Evolutionary conservation across 352 stramenopile genomes (phyloP).

Genomic region (Phytophthora constricta): DNA sequence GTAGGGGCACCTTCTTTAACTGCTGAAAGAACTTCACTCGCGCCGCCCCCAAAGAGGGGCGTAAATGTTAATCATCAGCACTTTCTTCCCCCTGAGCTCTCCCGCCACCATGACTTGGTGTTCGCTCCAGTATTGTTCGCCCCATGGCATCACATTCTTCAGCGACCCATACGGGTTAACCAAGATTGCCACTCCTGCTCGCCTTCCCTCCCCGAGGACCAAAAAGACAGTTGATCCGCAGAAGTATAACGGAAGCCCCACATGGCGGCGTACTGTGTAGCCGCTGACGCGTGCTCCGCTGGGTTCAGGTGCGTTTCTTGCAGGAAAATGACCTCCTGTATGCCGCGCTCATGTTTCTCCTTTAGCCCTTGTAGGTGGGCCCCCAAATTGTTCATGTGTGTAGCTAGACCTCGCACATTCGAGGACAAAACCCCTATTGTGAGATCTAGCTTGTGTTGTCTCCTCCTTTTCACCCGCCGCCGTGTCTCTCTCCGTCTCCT

Average conservation of each 20-base stretch:
- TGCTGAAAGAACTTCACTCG: neutral
- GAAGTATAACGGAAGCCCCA: conserved; percentile 6
- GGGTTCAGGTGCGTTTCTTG: conserved; percentile 14
- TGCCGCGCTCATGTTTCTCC: conserved; percentile 3
- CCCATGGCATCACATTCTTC: neutral
- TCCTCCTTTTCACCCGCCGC: neutral
- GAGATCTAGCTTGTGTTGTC: neutral
- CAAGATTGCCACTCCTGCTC: conserved; percentile 14
- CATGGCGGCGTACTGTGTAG: neutral
- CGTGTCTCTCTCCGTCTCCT: neutral
- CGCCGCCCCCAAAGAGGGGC: neutral
- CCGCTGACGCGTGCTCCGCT: neutral
- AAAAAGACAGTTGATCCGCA: neutral
- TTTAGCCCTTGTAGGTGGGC: conserved; percentile 10
- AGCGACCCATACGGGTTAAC: conserved; percentile 15
- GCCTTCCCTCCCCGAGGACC: neutral
- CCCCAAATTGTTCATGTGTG: neutral
- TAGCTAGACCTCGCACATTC: conserved; percentile 8
- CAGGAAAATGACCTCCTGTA: conserved; percentile 3
- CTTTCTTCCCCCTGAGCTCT: neutral
- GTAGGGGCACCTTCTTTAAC: conserved; percentile 3
- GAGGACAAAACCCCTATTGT: conserved; percentile 1
- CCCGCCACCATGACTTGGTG: conserved; percentile 8
- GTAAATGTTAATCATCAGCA: conserved; percentile 17
- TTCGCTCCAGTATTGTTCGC: neutral